Evolutionary conservation across 495 filamentous ascomycete species (phyloP).

Genomic region (Cercophora scortea): DNA sequence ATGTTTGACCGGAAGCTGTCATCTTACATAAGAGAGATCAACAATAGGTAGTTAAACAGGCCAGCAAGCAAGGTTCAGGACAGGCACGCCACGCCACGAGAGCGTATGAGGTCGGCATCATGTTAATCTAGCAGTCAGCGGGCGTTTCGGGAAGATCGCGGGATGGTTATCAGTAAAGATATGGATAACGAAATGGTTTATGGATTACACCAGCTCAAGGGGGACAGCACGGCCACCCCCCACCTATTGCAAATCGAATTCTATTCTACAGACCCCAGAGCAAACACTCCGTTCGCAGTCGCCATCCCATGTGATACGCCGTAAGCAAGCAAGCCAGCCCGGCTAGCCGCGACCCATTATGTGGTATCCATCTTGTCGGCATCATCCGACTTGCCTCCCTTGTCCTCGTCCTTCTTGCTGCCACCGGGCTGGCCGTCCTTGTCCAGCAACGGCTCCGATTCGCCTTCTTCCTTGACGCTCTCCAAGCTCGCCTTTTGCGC

Average conservation of each 20-base stretch:
- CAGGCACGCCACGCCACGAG: too few relatives aligned
- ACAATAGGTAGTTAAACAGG: conserved; percentile 29
- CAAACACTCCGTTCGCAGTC: neutral
- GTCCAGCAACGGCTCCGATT: conserved; percentile 55
- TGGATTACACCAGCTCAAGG: too few relatives aligned
- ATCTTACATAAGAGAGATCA: conserved; percentile 59
- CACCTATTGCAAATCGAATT: too few relatives aligned
- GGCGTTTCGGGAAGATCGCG: too few relatives aligned
- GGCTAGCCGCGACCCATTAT: conserved; percentile 23
- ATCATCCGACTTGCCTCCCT: conserved; percentile 39
- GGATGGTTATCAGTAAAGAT: too few relatives aligned
- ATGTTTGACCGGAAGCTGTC: conserved; percentile 81
- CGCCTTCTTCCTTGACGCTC: conserved; percentile 72
- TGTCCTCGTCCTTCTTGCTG: conserved; percentile 34
- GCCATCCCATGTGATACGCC: neutral
- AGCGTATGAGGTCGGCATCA: too few relatives aligned
- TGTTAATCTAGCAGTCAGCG: too few relatives aligned
- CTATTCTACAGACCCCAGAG: too few relatives aligned
- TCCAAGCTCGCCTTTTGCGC: conserved; percentile 67
- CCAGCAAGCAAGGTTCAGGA: too few relatives aligned
- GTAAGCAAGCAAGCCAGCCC: neutral
- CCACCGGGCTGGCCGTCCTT: conserved; percentile 62
- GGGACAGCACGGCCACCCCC: too few relatives aligned
- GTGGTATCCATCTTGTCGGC: conserved; percentile 86
- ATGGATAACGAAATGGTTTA: too few relatives aligned